Evolutionary conservation across 176 grass and related monocot species (phyloP), one percentile per base, ranked within the genome.

Genomic region (Ampelocalamus luodianensis): DNA sequence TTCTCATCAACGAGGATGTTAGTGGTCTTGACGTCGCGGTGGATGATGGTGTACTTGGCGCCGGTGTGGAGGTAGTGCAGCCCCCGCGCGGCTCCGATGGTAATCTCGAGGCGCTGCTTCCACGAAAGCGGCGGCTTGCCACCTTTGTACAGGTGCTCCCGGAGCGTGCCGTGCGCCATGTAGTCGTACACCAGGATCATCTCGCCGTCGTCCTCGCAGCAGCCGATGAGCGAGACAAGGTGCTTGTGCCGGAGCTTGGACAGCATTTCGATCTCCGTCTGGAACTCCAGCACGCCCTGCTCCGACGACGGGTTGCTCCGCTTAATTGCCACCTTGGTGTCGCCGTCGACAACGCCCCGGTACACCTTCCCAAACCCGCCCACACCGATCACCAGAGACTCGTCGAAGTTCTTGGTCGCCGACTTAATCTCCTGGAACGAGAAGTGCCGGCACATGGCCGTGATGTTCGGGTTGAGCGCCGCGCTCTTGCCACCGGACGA

Each of bases 11-110:
- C 65, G 0, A 96, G 85, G 36, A 96, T 96, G 85, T 96, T 96
- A 43, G 94, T 96, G 2, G 94, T 96, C 87, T 96, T 96, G 68
- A 96, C 94, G 73, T 96, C 94, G 3, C 94, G 90, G 61, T 96
- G 94, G 76, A 96, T 96, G 59, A 96, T 96, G 34, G 94, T 96
- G 82, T 96, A 91, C 85, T 91, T 90, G 74, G 94, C 87, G 10
- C 94, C 94, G 0, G 94, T 96, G 79, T 96, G 94, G 29, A 96
- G 91, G 62, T 96, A 96, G 80, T 96, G 94, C 15, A 96, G 82
- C 50, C 94, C 94, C 8, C 89, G 86, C 0, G 94, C 94, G 1
- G 94, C 81, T 9, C 94, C 94, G 20, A 96, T 96, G 50, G 69
- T 69, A 70, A 96, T 93, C 94, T 96, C 94, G 8, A 96, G 83